A percentile compares a stretch with the other conserved stretches of the same genome.
Evolutionary conservation across 495 filamentous ascomycete species (phyloP).

Genomic region (Hypomontagnella monticulosa): DNA sequence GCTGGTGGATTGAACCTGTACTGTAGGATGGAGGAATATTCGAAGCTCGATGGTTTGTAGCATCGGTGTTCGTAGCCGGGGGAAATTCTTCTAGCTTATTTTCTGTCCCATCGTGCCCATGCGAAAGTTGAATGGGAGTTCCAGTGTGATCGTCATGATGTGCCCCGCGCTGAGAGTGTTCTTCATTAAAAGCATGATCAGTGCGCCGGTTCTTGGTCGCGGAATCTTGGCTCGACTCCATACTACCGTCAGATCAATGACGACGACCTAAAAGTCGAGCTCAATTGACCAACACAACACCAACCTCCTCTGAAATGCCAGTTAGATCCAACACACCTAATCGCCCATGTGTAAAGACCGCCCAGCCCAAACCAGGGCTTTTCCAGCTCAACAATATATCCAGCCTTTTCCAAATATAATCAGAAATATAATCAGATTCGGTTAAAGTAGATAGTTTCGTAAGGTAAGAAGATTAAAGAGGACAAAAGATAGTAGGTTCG

Average conservation of each 20-base stretch:
- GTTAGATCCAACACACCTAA: neutral
- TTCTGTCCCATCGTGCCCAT: neutral
- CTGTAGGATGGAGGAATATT: slow-evolving; percentile 43
- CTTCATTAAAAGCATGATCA: slow-evolving; percentile 6
- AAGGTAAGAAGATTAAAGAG: too few relatives aligned
- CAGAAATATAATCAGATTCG: too few relatives aligned
- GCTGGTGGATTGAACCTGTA: slow-evolving; percentile 38
- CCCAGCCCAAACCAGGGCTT: neutral
- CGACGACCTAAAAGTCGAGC: slow-evolving; percentile 34
- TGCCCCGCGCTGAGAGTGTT: neutral
- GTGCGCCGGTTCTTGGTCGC: neutral
- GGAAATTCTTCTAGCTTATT: neutral
- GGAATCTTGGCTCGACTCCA: slow-evolving; percentile 28
- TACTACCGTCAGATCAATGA: slow-evolving; percentile 16
- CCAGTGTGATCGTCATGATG: slow-evolving; percentile 9
- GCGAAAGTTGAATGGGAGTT: slow-evolving; percentile 9
- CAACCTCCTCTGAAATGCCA: slow-evolving; percentile 14
- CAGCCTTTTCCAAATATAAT: slow-evolving; percentile 5
- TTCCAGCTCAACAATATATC: neutral
- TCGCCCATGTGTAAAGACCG: slow-evolving; percentile 18
- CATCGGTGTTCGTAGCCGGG: slow-evolving; percentile 5
- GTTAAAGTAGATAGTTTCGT: neutral
- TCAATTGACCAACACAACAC: slow-evolving; percentile 6
- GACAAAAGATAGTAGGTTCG: too few relatives aligned
- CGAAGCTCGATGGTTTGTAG: slow-evolving; percentile 9